Base-by-base conservation (phyloP, 345 rosid genomes). In the Atalantia buxifolia region DNA sequence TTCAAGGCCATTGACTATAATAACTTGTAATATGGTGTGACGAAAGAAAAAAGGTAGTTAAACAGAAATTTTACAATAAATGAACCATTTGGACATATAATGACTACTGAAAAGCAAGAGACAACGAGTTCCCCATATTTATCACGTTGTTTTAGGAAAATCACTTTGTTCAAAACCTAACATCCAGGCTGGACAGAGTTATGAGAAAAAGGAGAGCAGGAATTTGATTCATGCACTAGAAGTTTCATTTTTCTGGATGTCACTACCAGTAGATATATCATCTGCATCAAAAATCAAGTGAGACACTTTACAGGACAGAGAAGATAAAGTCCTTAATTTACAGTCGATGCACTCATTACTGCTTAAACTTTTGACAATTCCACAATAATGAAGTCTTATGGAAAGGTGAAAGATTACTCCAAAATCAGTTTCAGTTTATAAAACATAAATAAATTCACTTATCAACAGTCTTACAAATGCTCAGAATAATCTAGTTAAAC, bases 271-370 rank as follows among this genome's bases (percentile, higher is more conserved):
- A 36, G 40, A 70, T 24, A 70, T 48, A 28, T 50, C 61, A 25
- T 30, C 21, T 73, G 66, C 45, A 18, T 25, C 8, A 18, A 61
- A 24, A 73, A 60, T 36, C 33, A 60, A 40, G 33, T 12, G 60
- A 40, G 53, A 40, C n/a, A 24, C 18, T 6, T 31, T 13, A 53
- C 62, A 31, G 21, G 64, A 59, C 64, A 55, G 48, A 55, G 7
- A 72, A 55, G 38, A 72, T 72, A 36, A 16, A 59, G 33, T 60
- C 76, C 67, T 60, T 59, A 45, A 35, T 73, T 73, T 59, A 21
- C 31, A 7, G 36, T 30, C 27, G 21, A 16, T 27, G 45, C 2
- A 18, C 35, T 69, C n/a, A 45, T 25, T 21, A 13, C 59, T 33
- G 48, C 36, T 56, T 71, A 71, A 53, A 31, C 50, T 33, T 33